Evolutionary conservation across 163 green algal species (phyloP).

Genomic region (Chloromonas sp.): DNA sequence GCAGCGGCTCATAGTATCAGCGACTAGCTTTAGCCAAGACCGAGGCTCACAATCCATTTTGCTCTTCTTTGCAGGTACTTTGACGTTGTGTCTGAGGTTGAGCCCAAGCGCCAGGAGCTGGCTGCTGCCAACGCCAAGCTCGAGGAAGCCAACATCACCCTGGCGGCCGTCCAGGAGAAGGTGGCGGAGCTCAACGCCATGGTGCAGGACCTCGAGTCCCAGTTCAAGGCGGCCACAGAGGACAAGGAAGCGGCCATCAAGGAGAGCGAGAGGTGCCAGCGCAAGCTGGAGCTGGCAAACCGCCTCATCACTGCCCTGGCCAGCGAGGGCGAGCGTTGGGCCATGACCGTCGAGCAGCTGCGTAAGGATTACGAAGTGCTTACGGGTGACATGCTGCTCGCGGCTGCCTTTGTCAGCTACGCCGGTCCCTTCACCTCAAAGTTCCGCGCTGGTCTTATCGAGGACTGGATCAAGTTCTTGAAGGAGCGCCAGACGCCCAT

Average conservation of each 20-base stretch:
- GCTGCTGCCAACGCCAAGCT: constrained; percentile 70
- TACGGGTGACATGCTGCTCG: constrained; percentile 76
- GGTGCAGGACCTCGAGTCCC: constrained; percentile 61
- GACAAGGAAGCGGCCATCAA: constrained; percentile 73
- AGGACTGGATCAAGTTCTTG: constrained; percentile 77
- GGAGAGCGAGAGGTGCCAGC: constrained; percentile 57
- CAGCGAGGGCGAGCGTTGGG: constrained; percentile 68
- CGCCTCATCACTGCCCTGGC: constrained; percentile 76
- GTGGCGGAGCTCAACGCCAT: constrained; percentile 66
- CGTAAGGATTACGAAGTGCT: constrained; percentile 61
- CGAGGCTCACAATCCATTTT: no score
- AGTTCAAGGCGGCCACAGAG: constrained; percentile 56
- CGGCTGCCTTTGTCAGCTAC: constrained; percentile 71
- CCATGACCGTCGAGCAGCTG: constrained; percentile 54
- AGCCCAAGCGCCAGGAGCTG: constrained; percentile 77
- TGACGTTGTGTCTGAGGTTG: constrained; percentile 68
- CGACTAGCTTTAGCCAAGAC: no score
- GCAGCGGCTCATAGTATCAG: no score
- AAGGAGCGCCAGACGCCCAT: constrained; percentile 64
- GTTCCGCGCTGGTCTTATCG: constrained; percentile 66
- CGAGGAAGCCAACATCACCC: constrained; percentile 58
- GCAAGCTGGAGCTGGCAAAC: constrained; percentile 77
- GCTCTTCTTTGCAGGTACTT: constrained; percentile 46
- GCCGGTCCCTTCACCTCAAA: constrained; percentile 72
- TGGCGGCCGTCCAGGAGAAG: constrained; percentile 49